phyloP scores from a whole-genome alignment of 306 rosid species.

The Herpetospermum pedunculosum region DNA sequence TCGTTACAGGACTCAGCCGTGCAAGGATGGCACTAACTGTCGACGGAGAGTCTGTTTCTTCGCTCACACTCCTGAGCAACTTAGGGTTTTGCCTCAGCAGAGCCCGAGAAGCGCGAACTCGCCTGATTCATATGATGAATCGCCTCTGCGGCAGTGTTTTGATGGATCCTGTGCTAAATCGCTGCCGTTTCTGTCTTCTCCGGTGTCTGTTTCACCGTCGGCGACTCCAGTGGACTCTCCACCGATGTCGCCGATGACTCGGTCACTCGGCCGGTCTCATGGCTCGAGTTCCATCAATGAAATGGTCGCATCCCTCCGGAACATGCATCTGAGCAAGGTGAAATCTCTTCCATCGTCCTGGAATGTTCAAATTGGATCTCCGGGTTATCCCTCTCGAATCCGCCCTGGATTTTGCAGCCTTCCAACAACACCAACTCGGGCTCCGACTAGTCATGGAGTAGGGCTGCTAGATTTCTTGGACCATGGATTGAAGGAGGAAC shows the following conservation, averaged over 20 bases:
- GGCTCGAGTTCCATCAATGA: constrained; percentile 49
- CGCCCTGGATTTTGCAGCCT: constrained; percentile 73
- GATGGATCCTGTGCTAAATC: constrained; percentile 25
- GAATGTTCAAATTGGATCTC: constrained; percentile 38
- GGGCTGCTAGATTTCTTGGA: constrained; percentile 41
- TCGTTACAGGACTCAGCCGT: constrained; percentile 93
- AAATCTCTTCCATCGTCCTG: constrained; percentile 47
- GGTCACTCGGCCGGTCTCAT: constrained; percentile 37
- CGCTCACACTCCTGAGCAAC: constrained; percentile 92
- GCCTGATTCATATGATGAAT: constrained; percentile 56
- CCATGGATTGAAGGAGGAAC: constrained; percentile 48
- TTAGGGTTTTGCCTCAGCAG: constrained; percentile 55
- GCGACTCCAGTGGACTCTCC: constrained; percentile 50
- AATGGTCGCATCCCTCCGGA: constrained; percentile 52
- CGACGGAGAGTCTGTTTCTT: constrained; percentile 81
- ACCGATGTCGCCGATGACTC: constrained; percentile 57
- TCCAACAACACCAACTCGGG: constrained; percentile 61
- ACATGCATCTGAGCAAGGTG: constrained; percentile 56
- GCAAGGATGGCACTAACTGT: constrained; percentile 83
- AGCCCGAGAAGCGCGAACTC: constrained; percentile 39
- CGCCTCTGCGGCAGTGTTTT: constrained; percentile 39
- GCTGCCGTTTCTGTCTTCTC: constrained; percentile 35
- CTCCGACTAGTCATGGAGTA: constrained; percentile 25
- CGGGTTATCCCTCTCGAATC: constrained; percentile 48
- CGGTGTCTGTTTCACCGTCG: constrained; percentile 41